These are phyloP conservation scores for Prunella vulgaris DNA, from an alignment of 257 asterid genomes.

Conservation along the genomic window DNA sequence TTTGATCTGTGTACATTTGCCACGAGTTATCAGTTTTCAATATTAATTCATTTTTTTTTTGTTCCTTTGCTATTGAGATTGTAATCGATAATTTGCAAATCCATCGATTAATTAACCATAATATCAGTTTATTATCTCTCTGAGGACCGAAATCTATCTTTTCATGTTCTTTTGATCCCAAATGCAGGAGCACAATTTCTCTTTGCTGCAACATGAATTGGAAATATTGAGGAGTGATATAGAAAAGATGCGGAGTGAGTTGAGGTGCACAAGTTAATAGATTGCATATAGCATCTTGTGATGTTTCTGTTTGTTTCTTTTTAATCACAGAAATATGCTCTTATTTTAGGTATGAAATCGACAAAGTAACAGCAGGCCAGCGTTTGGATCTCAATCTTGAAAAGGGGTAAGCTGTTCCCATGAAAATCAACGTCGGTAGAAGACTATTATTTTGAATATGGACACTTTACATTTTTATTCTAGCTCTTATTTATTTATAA, in stretches of 20 bases:
- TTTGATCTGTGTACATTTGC: not conserved
- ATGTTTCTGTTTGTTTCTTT: not conserved
- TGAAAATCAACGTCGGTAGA: not conserved
- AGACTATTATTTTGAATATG: not conserved
- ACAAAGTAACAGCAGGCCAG: slow-evolving; percentile 90
- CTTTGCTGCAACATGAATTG: slow-evolving; percentile 73
- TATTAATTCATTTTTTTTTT: not conserved
- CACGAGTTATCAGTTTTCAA: not conserved
- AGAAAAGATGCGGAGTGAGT: slow-evolving; percentile 80
- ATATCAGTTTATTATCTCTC: not conserved
- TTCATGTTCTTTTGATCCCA: slow-evolving; percentile 9
- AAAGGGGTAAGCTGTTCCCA: slow-evolving; percentile 55
- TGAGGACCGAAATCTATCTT: not conserved
- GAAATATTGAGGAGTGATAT: slow-evolving; percentile 76
- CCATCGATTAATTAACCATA: not conserved
- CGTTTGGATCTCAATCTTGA: slow-evolving; percentile 96
- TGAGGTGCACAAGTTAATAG: slow-evolving; percentile 40
- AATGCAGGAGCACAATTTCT: slow-evolving; percentile 71
- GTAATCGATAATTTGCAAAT: not conserved
- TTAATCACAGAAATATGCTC: slow-evolving; percentile 1
- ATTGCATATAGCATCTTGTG: not conserved
- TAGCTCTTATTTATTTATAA: not conserved
- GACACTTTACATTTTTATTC: not conserved
- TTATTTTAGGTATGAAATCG: slow-evolving; percentile 75
- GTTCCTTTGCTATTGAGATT: not conserved